Base-by-base conservation (phyloP, 345 rosid species). In the Cardamine resedifolia region DNA sequence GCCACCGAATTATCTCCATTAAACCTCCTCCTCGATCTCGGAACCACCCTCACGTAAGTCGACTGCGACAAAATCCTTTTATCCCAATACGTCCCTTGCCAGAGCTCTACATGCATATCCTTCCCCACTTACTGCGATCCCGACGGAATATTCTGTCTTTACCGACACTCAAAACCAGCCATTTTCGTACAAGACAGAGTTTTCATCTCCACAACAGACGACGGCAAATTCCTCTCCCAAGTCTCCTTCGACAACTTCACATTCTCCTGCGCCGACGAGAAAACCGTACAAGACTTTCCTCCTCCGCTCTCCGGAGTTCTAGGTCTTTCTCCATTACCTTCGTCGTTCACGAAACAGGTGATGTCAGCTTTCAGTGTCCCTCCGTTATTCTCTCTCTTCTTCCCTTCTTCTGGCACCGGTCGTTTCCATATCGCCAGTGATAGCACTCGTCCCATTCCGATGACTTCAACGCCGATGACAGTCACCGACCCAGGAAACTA, bases 381-480 rank as follows among this genome's bases (percentile, higher is more conserved):
- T n/a, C 75, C 66, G 0, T 76, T 74, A 27, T 84, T 84, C 18
- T 76, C 87, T 51, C 60, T 87, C 6, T 87, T 88, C 33, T 53
- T 85, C 18, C 71, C 80, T 16, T 79, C 87, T 10, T 64, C 43
- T 36, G 64, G 58, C 0, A 12, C 53, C 3, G 89, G 89, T 0
- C 63, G 18, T 33, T n/a, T 83, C 5, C 64, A 77, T 15, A 41
- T 83, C 27, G 88, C 83, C 3, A 77, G n/a, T n/a, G n/a, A n/a
- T n/a, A n/a, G n/a, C n/a, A n/a, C n/a, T 6, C 53, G 60, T 14
- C 51, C 77, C 8, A 50, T 80, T 9, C 48, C 43, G 10, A 73
- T 73, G 71, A 81, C 78, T 3, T 55, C 66, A 1, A 77, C 83
- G 69, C 75, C 81, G 18, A 58, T 82, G 1, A 57, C 36, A 3